phyloP scores from a whole-genome alignment of 2,329 filamentous ascomycete genomes.

The Sphaerulina populicola region DNA sequence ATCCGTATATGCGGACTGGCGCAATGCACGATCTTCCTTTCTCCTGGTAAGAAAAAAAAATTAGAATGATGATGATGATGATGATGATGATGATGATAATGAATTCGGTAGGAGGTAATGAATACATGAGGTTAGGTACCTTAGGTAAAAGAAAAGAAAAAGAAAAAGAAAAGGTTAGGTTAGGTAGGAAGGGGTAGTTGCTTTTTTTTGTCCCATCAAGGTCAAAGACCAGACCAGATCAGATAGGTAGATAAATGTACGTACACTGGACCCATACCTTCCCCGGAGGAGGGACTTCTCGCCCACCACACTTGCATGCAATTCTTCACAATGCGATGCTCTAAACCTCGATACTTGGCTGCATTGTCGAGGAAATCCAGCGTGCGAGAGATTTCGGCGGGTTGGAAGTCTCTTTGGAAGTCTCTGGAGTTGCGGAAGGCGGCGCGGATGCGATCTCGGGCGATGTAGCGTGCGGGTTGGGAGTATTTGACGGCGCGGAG shows the following conservation, averaged over 20 bases:
- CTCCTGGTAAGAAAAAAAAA: not conserved
- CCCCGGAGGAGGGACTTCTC: not conserved
- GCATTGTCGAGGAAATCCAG: constrained; percentile 63
- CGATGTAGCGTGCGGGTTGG: constrained; percentile 56
- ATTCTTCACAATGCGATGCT: constrained; percentile 65
- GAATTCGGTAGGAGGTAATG: too few species aligned
- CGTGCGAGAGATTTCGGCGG: constrained; percentile 53
- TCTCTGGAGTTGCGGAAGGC: constrained; percentile 52
- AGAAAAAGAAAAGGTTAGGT: too few species aligned
- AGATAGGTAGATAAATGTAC: too few species aligned
- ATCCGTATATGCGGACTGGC: constrained; percentile 44
- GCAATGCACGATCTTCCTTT: constrained; percentile 10
- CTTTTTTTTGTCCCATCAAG: too few species aligned
- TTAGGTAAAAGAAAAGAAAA: too few species aligned
- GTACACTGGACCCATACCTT: too few species aligned
- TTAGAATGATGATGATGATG: not conserved
- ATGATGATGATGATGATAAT: not conserved
- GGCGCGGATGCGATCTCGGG: constrained; percentile 47
- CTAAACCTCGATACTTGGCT: constrained; percentile 54
- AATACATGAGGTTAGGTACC: too few species aligned
- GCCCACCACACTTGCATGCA: constrained; percentile 38
- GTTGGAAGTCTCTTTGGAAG: constrained; percentile 42
- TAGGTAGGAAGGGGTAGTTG: too few species aligned
- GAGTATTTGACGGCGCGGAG: constrained; percentile 66
- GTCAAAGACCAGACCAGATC: too few species aligned